Percentiles rank a stretch among this genome's conserved stretches.
Conservation (phyloP, 495 filamentous ascomycete genomes). For the Xylaria sp. region DNA sequence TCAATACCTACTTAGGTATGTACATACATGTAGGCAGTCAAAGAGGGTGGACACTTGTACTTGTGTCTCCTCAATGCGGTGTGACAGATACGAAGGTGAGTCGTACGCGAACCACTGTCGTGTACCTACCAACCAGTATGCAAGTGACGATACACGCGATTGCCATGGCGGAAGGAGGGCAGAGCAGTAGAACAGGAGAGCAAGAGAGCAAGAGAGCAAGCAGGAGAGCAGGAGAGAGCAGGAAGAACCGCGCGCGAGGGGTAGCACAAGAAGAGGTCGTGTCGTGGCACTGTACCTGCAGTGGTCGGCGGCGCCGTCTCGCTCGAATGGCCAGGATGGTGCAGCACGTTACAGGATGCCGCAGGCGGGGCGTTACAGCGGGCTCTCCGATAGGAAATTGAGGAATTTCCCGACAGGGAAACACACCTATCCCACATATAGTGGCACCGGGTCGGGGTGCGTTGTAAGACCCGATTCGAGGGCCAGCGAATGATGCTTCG, state of each 20-base stretch:
- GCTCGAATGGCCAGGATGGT: neutral
- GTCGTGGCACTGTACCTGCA: slow-evolving; percentile 21
- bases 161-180: neutral
- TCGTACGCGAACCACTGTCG: slow-evolving; percentile 5
- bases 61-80: neutral
- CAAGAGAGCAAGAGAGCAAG: too few relatives aligned
- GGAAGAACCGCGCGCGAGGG: neutral
- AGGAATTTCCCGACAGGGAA: slow-evolving; percentile 14
- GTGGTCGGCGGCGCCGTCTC: slow-evolving; percentile 21
- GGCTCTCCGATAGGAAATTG: slow-evolving; percentile 24
- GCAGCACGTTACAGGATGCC: slow-evolving; percentile 8
- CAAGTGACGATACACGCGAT: neutral
- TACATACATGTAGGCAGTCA: neutral
- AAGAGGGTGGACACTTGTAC: neutral
- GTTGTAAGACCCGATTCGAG: slow-evolving; percentile 14
- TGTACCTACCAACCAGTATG: too few relatives aligned
- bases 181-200: too few relatives aligned
- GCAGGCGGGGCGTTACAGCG: slow-evolving; percentile 20
- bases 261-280: slow-evolving; percentile 9
- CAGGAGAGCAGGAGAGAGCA: too few relatives aligned
- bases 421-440: neutral
- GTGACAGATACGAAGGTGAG: neutral
- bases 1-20: neutral
- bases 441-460: neutral
- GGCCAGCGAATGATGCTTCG: neutral